Base-by-base conservation (phyloP, 31 red algal species). In the Bonnemaisonia californica region DNA sequence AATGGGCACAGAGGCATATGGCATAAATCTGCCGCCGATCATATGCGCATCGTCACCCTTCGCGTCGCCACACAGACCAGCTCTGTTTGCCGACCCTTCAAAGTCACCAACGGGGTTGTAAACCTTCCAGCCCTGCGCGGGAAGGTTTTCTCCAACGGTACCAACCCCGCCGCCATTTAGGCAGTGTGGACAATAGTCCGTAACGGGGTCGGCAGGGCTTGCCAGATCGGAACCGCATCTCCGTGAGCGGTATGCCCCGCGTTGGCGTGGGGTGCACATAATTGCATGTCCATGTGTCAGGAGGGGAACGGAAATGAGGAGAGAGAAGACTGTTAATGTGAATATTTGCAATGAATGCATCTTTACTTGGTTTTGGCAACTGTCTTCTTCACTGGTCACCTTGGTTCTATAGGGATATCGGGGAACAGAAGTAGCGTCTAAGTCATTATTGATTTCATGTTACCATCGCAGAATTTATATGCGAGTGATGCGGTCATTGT, bases 181-280 rank as follows among this genome's bases (percentile, higher is more conserved):
- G 58, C 88, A 91, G 33, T 91, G 88, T 19, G 79, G 71, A 58
- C 88, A 84, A 51, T 77, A 71, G 63, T 87, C 84, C 11, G 57
- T 87, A 33, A 72, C 62, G 2, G 84, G 72, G 41, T 87, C 79
- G 2, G 23, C 18, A 35, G 84, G 84, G 3, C 38, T 19, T 24
- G 62, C 45, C 4, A 87, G 36, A 13, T 69, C 59, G 67, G 72
- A 55, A n/a, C 72, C 61, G 45, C 84, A 78, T 45, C 69, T 78
- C 5, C 32, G 26, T 61, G 57, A 30, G 32, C 32, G 57, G 57
- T 61, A 61, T 7, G 57, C 57, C 4, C 4, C 57, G 11, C 57
- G 57, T 61, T 61, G 57, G 32, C 57, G 57, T 23, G 57, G 57
- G 32, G 57, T 61, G 57, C 57, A 61, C 57, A 61, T 61, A 23